Conservation (phyloP, 345 rosid species). For the Kandelia obovata region DNA sequence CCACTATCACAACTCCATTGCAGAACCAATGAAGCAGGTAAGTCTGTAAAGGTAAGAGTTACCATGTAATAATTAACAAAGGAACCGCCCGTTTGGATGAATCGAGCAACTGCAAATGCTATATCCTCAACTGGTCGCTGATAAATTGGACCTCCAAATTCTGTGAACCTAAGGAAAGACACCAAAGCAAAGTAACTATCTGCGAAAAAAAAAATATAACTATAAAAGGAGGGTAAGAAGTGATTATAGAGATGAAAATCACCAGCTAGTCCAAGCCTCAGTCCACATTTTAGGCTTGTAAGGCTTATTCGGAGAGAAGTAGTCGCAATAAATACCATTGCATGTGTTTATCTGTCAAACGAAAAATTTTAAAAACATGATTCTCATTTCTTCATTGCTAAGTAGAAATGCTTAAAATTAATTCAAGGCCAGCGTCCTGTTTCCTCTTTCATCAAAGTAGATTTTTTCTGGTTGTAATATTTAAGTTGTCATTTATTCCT, state of each 20-base stretch:
- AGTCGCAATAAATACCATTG: constrained; percentile 30
- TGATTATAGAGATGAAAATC: neutral
- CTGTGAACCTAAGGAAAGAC: constrained; percentile 20
- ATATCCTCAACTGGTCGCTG: constrained; percentile 28
- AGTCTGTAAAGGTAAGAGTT: neutral
- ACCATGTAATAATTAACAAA: constrained; percentile 36
- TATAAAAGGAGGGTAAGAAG: too few species aligned
- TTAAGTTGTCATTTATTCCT: too few species aligned
- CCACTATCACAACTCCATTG: neutral
- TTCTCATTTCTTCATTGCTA: neutral
- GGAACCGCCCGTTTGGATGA: constrained; percentile 31
- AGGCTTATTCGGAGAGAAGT: constrained; percentile 29
- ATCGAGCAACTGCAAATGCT: constrained; percentile 33
- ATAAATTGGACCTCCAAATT: constrained; percentile 29
- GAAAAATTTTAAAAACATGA: neutral
- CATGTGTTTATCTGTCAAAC: constrained; percentile 27
- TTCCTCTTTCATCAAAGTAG: too few species aligned
- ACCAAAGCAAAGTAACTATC: neutral
- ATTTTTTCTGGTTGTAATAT: too few species aligned
- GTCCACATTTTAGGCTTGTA: constrained; percentile 36
- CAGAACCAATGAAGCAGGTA: neutral
- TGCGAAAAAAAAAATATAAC: too few species aligned
- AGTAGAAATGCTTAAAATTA: neutral
- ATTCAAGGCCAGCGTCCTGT: too few species aligned
- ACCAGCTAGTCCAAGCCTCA: constrained; percentile 36